A percentile compares a stretch with the other conserved stretches of the same genome.
These are phyloP conservation scores for Lumnitzera racemosa DNA, from an alignment of 345 rosid species.

Conservation along the genomic window DNA sequence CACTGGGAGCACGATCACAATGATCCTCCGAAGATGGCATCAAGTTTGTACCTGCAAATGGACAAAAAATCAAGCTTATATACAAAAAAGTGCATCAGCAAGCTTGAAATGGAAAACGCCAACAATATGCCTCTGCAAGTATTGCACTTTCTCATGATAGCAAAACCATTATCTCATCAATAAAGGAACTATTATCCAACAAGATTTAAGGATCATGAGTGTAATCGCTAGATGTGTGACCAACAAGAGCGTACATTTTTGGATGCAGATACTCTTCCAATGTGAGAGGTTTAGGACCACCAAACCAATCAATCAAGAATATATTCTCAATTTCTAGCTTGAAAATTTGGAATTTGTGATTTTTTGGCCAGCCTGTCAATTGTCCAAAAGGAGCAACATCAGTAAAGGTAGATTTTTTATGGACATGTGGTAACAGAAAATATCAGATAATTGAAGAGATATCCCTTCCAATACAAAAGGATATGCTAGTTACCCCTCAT, in stretches of 20 bases:
- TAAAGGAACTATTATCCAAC: too few species aligned
- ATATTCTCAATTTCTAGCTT: slow-evolving; percentile 62
- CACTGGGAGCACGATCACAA: too few species aligned
- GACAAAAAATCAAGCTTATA: too few species aligned
- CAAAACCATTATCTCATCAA: too few species aligned
- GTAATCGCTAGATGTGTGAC: neutral
- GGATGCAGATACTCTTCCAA: slow-evolving; percentile 63
- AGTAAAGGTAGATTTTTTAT: neutral
- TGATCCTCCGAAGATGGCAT: too few species aligned
- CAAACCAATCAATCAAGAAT: slow-evolving; percentile 86
- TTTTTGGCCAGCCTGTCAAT: slow-evolving; percentile 72
- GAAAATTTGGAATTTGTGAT: slow-evolving; percentile 63
- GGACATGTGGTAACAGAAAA: neutral
- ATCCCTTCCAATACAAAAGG: neutral
- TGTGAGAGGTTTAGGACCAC: slow-evolving; percentile 81
- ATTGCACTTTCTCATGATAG: too few species aligned
- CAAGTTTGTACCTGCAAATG: too few species aligned
- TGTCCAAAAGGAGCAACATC: neutral
- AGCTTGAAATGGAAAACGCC: too few species aligned
- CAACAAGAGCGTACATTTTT: slow-evolving; percentile 39
- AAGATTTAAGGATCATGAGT: too few species aligned
- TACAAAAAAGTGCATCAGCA: too few species aligned
- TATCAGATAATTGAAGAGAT: neutral
- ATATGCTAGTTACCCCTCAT: slow-evolving; percentile 52
- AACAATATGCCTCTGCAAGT: too few species aligned